Evolutionary conservation across 2,329 filamentous ascomycete genomes (phyloP), one percentile per base, ranked within the genome.

Genomic region (Neopestalotiopsis rosae): DNA sequence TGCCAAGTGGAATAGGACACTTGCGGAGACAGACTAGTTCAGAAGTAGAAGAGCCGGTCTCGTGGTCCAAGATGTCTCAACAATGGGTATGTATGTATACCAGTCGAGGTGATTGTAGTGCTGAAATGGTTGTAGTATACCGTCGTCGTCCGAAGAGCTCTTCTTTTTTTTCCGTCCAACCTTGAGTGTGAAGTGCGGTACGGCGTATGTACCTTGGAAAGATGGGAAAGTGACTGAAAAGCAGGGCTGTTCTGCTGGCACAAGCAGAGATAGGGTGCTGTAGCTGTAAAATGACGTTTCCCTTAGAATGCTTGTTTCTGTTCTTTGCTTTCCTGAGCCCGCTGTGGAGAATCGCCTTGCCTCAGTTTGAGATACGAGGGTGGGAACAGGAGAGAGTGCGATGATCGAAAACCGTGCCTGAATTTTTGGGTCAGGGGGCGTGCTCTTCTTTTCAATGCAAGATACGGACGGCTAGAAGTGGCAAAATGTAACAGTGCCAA

Each of bases 301-400:
- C 30, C 59, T 30, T 12, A 17, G 14, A 17, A 38, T 62, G 34
- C 14, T 62, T 40, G 59, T 38, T 62, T 62, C 30, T 38, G 1
- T 38, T 38, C 34, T 10, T 38, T 38, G 9, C 20, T 24, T 59
- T 30, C 5, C 38, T 64, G 40, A 45, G 40, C 61, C 61, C 61
- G 42, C 61, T 64, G 61, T 64, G 61, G 61, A 20, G 34, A 49
- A 24, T 45, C 45, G 45, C 45, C 34, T 32, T 64, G 61, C 61
- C 61, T 64, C 40, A 64, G 40, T 40, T 64, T 45, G 61, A 64
- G 61, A 64, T 64, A 64, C 61, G 61, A 64, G 61, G 20, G 61
- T 64, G 61, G 61, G 20, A 64, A 45, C 61, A 58, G 63, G 63
- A 57, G 63, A 69, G 45, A 66, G 65, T 66, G 52, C 45, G 64